Base-by-base conservation (phyloP, 306 rosid genomes). In the Inga leiocalycina region DNA sequence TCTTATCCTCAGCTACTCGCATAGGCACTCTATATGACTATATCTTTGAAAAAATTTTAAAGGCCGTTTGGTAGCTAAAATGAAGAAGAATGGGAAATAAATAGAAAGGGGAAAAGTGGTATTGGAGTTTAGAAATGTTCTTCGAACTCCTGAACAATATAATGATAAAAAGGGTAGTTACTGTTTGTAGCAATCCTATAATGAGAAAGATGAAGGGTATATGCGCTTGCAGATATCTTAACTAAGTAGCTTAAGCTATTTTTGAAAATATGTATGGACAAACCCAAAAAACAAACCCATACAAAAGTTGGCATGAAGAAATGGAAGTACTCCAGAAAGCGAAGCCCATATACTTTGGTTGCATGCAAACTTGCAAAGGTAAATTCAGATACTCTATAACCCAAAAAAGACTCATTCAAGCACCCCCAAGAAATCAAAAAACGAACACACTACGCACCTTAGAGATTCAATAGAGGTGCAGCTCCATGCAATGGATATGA, bases 381-480 rank as follows among this genome's bases (percentile, higher is more conserved):
- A 45, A 56, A 81, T 61, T 70, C 65, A 84, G 64, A 70, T 51
- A 46, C 73, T 61, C 35, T 17, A 39, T 5, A 45, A 64, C 27
- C 34, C 30, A 10, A 62, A 44, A 43, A 22, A 22, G 51, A 51
- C n/a, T 11, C 20, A 68, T 73, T 69, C 70, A 87, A 44, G 48
- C n/a, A 59, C 65, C 35, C 4, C 4, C 16, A 12, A 59, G 30
- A n/a, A 59, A 57, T 45, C 35, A 34, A 35, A 20, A 43, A n/a
- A 22, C 0, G 4, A 24, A 81, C 61, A 75, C 90, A 92, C 97
- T 3, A 84, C 61, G 71, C 88, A 94, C 98, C 98, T 94, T 75
- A 92, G 91, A 84, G 79, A 88, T 78, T 92, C 91, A 66, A 94
- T 95, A 77, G 88, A 88, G 51, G 84, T 80, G 86, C 97, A 92